A percentile compares a stretch with the other conserved stretches of the same genome.
Conservation (phyloP, 768 basidiomycete genomes). For the Pulveroboletus sp. region DNA sequence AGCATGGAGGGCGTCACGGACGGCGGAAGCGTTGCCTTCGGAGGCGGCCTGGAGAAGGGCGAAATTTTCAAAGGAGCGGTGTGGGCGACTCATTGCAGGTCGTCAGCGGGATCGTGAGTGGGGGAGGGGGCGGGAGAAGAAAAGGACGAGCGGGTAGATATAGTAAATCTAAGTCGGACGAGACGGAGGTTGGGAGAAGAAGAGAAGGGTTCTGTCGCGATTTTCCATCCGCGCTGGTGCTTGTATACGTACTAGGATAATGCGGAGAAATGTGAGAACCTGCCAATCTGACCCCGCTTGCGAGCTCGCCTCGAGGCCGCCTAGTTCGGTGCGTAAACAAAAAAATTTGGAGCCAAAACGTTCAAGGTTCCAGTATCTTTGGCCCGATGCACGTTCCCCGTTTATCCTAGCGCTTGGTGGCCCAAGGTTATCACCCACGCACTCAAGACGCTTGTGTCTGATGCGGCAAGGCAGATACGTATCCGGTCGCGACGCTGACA, state of each 20-base stretch:
- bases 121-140: constrained; percentile 2
- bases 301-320: constrained; percentile 28
- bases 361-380: too few species aligned
- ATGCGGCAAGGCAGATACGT: constrained; percentile 14
- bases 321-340: constrained; percentile 7
- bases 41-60: constrained; percentile 55
- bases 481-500: constrained; percentile 11
- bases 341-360: background rate
- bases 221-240: constrained; percentile 16
- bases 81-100: constrained; percentile 36
- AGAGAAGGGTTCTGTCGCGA: constrained; percentile 12
- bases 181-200: constrained; percentile 5
- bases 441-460: constrained; percentile 8
- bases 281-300: constrained; percentile 6
- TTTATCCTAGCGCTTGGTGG: constrained; percentile 5
- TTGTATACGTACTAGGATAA: constrained; percentile 29
- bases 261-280: constrained; percentile 17
- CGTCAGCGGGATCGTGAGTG: constrained; percentile 30
- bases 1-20: constrained; percentile 49
- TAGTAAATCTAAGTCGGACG: constrained; percentile 4
- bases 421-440: constrained; percentile 13
- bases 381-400: constrained; percentile 6
- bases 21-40: constrained; percentile 51
- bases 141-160: constrained; percentile 16
- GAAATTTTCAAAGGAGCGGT: constrained; percentile 40